Evolutionary conservation across 306 rosid genomes (phyloP), one percentile per base, ranked within the genome.

Genomic region (Fragaria vesca): DNA sequence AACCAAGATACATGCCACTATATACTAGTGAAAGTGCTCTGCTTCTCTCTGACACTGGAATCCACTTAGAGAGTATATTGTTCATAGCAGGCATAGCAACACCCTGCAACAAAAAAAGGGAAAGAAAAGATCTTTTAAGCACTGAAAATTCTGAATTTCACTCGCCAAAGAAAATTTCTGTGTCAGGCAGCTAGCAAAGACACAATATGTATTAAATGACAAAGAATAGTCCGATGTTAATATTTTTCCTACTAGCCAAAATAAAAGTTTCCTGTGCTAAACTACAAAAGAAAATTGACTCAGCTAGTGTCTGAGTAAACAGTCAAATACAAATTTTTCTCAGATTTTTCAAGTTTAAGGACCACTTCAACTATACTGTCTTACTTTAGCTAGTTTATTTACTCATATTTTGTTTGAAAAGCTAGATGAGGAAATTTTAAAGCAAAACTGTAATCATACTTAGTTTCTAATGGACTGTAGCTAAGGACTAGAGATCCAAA

Each of bases 71-170:
- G 70, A 94, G 89, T 1, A 94, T 68, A 87, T 94, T 94, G 83
- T 94, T 94, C 98, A 94, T 94, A 21, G 98, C 98, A 82, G 98
- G 98, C 98, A 94, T 94, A 26, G 98, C 98, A 86, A 94, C 98
- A 86, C 98, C 98, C 98, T 94, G 90, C 80, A 79, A 82, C 72
- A 47, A 80, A 58, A 79, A 57, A 20, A 21, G 38, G 51, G 54
- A 34, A 6, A 38, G 5, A 30, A 10, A 26, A 24, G 2, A 42
- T 74, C 18, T 66, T 30, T 74, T 60, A 47, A 72, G 51, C 6
- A 34, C 12, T 26, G 34, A 62, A 16, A 63, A 28, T 30, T 32
- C 42, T 71, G 28, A 21, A 50, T 60, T 71, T 13, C n/a, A 52
- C 42, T 32, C 43, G 32, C 50, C 68, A 45, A 12, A 69, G n/a